Evolutionary conservation across 176 grass and related monocot species (phyloP).

Genomic region (Pharus latifolius): DNA sequence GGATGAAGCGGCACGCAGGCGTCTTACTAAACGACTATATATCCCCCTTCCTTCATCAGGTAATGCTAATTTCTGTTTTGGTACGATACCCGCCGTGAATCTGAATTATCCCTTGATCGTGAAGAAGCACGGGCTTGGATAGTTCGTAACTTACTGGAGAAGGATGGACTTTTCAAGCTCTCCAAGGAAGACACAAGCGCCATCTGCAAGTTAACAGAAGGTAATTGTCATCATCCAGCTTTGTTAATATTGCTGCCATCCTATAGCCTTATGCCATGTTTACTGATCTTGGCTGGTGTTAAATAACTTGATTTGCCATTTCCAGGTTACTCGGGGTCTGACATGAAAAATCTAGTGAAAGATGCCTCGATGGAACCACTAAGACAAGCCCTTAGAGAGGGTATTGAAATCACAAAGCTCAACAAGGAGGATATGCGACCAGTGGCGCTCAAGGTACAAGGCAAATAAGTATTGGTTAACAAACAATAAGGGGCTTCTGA

Average conservation of each 20-base stretch:
- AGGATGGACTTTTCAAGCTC: conserved; percentile 90
- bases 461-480: not conserved
- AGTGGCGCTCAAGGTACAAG: conserved; percentile 65
- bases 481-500: not conserved
- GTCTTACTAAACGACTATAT: conserved; percentile 85
- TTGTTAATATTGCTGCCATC: conserved; percentile 13
- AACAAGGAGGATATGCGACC: conserved; percentile 74
- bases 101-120: conserved; percentile 21
- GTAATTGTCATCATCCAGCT: conserved; percentile 17
- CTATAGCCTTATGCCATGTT: not conserved
- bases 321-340: conserved; percentile 98
- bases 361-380: conserved; percentile 96
- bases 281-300: conserved; percentile 17
- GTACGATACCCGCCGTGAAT: not conserved
- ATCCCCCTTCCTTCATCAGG: conserved; percentile 95
- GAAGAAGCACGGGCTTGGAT: conserved; percentile 89
- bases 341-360: conserved; percentile 98
- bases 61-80: conserved; percentile 25
- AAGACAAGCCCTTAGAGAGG: conserved; percentile 69
- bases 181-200: conserved; percentile 59
- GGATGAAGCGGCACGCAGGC: conserved; percentile 93
- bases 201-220: conserved; percentile 90
- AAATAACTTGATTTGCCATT: conserved; percentile 1
- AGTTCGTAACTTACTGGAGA: conserved; percentile 71
- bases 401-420: conserved; percentile 68